phyloP scores from a whole-genome alignment of 768 basidiomycete genomes.

The Auricularia auricula-judae region DNA sequence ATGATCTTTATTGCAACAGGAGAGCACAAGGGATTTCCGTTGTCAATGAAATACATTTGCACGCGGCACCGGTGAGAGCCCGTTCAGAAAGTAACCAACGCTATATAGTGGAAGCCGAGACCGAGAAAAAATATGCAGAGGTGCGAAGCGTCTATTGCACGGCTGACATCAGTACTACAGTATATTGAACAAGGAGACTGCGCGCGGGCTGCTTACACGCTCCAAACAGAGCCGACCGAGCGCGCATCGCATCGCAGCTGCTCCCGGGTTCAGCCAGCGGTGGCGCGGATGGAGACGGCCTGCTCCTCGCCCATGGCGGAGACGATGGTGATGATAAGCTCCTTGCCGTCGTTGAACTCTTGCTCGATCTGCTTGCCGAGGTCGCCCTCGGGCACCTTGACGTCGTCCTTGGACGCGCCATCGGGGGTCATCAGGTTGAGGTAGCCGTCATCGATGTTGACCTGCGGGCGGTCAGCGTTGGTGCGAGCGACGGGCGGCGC shows the following conservation, averaged over 20 bases:
- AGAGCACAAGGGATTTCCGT: background rate
- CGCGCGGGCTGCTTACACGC: background rate
- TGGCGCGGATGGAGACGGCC: conserved; percentile 17
- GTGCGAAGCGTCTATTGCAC: background rate
- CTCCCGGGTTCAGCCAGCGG: background rate
- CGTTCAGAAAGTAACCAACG: background rate
- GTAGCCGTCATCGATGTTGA: conserved; percentile 89
- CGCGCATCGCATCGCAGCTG: background rate
- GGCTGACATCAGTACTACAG: background rate
- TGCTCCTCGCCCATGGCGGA: conserved; percentile 90
- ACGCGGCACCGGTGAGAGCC: background rate
- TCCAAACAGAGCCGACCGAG: too few relatives aligned
- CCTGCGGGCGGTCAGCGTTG: conserved; percentile 25
- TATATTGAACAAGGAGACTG: background rate
- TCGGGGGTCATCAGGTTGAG: conserved; percentile 87
- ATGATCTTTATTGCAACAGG: background rate
- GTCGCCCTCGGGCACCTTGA: conserved; percentile 80
- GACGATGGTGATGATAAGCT: conserved; percentile 77
- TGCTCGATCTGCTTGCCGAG: conserved; percentile 59
- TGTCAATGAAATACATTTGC: background rate
- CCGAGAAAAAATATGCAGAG: background rate
- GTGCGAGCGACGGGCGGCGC: background rate
- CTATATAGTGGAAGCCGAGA: background rate
- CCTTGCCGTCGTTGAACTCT: conserved; percentile 79
- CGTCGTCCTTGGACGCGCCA: conserved; percentile 81